Base-by-base conservation (phyloP, 768 basidiomycete species). In the Lactarius indigo region DNA sequence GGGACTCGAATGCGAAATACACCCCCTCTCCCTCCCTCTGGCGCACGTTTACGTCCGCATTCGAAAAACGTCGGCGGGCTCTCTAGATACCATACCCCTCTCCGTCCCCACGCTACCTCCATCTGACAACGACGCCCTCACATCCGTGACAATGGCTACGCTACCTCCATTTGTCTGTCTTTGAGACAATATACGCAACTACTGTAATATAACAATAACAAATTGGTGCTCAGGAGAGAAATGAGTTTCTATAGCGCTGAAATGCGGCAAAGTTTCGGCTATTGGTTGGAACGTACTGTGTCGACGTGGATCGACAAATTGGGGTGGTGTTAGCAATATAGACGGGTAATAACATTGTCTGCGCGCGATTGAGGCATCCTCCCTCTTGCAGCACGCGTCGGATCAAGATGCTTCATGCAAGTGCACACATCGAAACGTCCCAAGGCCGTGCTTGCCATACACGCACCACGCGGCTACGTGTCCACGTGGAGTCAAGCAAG, bases 21-120 rank as follows among this genome's bases (percentile, higher is more conserved):
- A 31, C 6, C 44, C 65, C 56, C 30, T 55, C 57, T 37, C 56
- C 56, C 47, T 37, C 56, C 44, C 35, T 26, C 20, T 26, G 26
- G 64, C 58, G 58, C 59, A 60, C 37, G 15, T 66, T 57, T 52
- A 65, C 65, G 55, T 61, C 59, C 59, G 28, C 61, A 56, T 61
- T 65, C 26, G 56, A 61, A 57, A 39, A 62, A 60, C 13, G 9
- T 37, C 26, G 33, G 52, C 55, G 52, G 41, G 59, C 17, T 62
- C 28, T 42, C n/a, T 61, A 12, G 44, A 66, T 50, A 47, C 47
- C 61, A 47, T 20, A n/a, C n/a, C 10, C 54, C 55, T 26, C 23
- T 12, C 55, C 47, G 23, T 57, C 61, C 47, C 61, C 35, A 66
- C 56, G 61, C 65, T 56, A 63, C 47, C 33, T 56, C 57, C 59